These are phyloP conservation scores for Cryptococcus sp. DNA, from an alignment of 1,284 basidiomycete species.

Conservation along the genomic window DNA sequence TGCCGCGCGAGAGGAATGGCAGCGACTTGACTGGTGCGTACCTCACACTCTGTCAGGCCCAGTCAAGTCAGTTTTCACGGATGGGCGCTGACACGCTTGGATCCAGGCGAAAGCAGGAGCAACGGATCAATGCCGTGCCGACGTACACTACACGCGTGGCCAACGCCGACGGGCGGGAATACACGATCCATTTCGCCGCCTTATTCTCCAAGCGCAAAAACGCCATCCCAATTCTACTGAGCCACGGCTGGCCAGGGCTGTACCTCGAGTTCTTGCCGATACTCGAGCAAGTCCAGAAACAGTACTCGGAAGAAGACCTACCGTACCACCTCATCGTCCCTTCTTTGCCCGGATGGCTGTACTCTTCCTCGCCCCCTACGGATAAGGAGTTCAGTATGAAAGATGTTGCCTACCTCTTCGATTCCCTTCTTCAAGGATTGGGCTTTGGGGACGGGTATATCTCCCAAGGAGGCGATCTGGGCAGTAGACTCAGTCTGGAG, in stretches of 20 bases:
- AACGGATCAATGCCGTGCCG: conserved; percentile 28
- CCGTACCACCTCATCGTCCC: conserved; percentile 39
- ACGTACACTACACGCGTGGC: conserved; percentile 20
- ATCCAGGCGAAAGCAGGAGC: conserved; percentile 27
- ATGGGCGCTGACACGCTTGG: not conserved
- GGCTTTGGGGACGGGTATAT: conserved; percentile 44
- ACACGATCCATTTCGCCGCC: conserved; percentile 43
- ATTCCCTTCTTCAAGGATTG: conserved; percentile 45
- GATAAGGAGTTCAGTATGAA: conserved; percentile 38
- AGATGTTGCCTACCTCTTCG: conserved; percentile 36
- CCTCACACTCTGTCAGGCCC: not conserved
- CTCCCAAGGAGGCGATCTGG: conserved; percentile 48
- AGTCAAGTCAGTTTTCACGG: not conserved
- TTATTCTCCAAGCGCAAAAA: conserved; percentile 32
- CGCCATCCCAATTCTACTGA: conserved; percentile 42
- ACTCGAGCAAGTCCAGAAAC: conserved; percentile 23
- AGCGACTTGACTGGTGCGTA: conserved; percentile 28
- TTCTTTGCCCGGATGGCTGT: conserved; percentile 43
- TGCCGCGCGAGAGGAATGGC: conserved; percentile 25
- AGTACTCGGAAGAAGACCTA: conserved; percentile 27
- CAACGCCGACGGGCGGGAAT: conserved; percentile 24
- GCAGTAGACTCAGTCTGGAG: conserved; percentile 32
- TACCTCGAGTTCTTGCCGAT: conserved; percentile 41
- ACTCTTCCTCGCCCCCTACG: conserved; percentile 31
- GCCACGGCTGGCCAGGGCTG: conserved; percentile 48